Evolutionary conservation across 1,284 basidiomycete genomes (phyloP).

Genomic region (Mixia osmundae): DNA sequence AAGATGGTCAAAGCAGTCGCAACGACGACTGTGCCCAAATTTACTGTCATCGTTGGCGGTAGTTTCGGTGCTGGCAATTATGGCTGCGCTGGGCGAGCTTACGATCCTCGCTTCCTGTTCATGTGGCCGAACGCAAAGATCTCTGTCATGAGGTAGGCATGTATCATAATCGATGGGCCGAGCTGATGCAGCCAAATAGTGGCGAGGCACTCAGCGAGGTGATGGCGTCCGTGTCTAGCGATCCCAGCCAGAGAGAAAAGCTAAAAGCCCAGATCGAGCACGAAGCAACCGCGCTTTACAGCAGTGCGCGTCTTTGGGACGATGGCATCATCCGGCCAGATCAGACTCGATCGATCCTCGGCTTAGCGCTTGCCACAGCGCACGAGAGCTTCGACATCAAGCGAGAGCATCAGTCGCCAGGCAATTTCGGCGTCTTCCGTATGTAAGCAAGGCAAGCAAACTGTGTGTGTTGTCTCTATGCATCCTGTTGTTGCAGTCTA

Average conservation of each 20-base stretch:
- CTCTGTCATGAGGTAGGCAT: slow-evolving; percentile 87
- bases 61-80: slow-evolving; percentile 85
- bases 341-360: slow-evolving; percentile 73
- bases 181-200: no score
- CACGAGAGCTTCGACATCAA: no score
- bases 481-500: no score
- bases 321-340: slow-evolving; percentile 41
- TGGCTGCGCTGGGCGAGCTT: slow-evolving; percentile 31
- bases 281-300: slow-evolving; percentile 65
- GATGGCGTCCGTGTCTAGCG: slow-evolving; percentile 72
- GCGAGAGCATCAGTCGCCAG: no score
- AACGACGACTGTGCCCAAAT: slow-evolving; percentile 70
- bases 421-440: no score
- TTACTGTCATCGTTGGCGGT: slow-evolving; percentile 83
- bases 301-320: slow-evolving; percentile 60
- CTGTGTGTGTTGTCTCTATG: no score
- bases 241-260: slow-evolving; percentile 44
- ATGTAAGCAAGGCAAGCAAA: no score
- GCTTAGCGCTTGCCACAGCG: slow-evolving; percentile 55
- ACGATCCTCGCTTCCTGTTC: slow-evolving; percentile 79
- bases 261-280: slow-evolving; percentile 60
- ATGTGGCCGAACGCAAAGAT: slow-evolving; percentile 96
- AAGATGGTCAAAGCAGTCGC: slow-evolving; percentile 96
- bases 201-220: slow-evolving; percentile 71
- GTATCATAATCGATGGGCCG: no score